phyloP scores from a whole-genome alignment of 805 yeast species.

The Ogataea methylovora region DNA sequence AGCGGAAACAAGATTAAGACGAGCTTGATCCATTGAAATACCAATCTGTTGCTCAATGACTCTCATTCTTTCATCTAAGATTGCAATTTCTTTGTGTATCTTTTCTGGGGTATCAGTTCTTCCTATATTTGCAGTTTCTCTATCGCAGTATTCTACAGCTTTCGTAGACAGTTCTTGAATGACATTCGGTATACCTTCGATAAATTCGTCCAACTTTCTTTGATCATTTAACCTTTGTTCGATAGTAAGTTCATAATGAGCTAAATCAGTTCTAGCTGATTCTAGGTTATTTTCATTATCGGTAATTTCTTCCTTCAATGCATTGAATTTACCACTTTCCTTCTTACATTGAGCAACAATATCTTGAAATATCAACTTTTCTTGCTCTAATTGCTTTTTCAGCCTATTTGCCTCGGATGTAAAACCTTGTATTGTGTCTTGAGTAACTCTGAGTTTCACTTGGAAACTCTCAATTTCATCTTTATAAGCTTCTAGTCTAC shows the following conservation, averaged over 20 bases:
- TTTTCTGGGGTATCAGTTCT: constrained; percentile 37
- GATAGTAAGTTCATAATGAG: too few relatives aligned
- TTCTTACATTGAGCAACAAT: too few relatives aligned
- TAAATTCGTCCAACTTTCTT: constrained; percentile 18
- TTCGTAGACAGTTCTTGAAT: constrained; percentile 14
- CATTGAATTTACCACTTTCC: too few relatives aligned
- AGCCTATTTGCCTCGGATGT: too few relatives aligned
- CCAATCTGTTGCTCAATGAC: constrained; percentile 49
- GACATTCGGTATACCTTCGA: constrained; percentile 20
- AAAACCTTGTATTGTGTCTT: too few relatives aligned
- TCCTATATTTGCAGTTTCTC: constrained; percentile 35
- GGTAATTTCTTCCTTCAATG: background rate
- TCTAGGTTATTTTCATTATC: background rate
- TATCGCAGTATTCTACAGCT: constrained; percentile 37
- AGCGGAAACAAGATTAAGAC: constrained; percentile 35
- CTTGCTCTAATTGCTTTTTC: too few relatives aligned
- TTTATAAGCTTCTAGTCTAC: constrained; percentile 26
- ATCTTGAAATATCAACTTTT: too few relatives aligned
- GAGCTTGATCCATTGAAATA: constrained; percentile 47
- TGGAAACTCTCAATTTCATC: constrained; percentile 28
- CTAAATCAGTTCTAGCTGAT: too few relatives aligned
- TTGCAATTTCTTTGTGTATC: constrained; percentile 40
- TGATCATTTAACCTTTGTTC: too few relatives aligned
- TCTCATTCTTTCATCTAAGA: constrained; percentile 37
- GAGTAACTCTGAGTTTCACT: too few relatives aligned